These are phyloP conservation scores for Beauveria caledonica DNA, from an alignment of 2,329 filamentous ascomycete genomes.

Conservation along the genomic window DNA sequence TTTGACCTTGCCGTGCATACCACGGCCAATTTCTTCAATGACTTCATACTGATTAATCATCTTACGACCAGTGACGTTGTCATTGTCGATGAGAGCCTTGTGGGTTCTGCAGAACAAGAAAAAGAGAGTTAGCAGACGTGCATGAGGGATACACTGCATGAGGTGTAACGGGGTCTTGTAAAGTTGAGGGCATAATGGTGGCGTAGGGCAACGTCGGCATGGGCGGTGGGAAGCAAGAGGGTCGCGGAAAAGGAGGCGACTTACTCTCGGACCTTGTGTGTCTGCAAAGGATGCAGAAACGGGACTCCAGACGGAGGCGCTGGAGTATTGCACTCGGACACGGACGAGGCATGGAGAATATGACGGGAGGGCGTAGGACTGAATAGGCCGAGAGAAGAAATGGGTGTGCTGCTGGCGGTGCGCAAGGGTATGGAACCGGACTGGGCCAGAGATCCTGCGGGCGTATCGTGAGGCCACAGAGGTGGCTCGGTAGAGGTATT, in stretches of 20 bases:
- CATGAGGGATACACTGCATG: slow-evolving; percentile 3
- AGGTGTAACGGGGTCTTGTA: neutral
- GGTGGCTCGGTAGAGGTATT: slow-evolving; percentile 10
- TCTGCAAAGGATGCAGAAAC: slow-evolving; percentile 62
- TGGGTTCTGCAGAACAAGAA: slow-evolving; percentile 54
- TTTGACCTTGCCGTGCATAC: slow-evolving; percentile 97
- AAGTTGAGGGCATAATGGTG: neutral
- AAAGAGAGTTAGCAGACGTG: slow-evolving; percentile 3
- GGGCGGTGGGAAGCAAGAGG: slow-evolving; percentile 2
- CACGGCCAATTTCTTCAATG: slow-evolving; percentile 89
- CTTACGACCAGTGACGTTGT: slow-evolving; percentile 84
- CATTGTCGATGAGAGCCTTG: slow-evolving; percentile 83
- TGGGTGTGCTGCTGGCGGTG: slow-evolving; percentile 48
- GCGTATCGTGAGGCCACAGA: slow-evolving; percentile 2
- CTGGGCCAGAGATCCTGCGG: slow-evolving; percentile 19
- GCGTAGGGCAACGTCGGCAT: neutral
- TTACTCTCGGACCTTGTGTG: slow-evolving; percentile 69
- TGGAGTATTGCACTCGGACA: slow-evolving; percentile 48
- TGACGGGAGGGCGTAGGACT: slow-evolving; percentile 40
- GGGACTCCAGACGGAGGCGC: slow-evolving; percentile 44
- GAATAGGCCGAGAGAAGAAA: slow-evolving; percentile 55
- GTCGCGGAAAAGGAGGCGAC: slow-evolving; percentile 24
- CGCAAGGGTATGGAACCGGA: slow-evolving; percentile 35
- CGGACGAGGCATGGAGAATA: slow-evolving; percentile 30
- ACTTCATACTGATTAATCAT: slow-evolving; percentile 97